Evolutionary conservation across 768 basidiomycete genomes (phyloP), one percentile per base, ranked within the genome.

Genomic region (Kondoa malvinella): DNA sequence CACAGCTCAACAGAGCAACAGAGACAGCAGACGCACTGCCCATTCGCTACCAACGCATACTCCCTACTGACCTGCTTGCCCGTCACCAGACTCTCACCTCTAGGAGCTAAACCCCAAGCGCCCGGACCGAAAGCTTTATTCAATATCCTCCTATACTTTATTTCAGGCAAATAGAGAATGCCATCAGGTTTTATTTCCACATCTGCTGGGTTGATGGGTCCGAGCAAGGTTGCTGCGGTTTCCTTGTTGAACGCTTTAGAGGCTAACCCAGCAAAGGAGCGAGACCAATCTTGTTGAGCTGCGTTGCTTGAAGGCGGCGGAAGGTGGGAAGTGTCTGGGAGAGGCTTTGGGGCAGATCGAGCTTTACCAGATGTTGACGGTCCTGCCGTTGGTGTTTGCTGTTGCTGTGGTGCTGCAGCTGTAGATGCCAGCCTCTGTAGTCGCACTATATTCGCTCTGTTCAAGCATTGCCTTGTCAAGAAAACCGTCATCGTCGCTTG

Each of bases 151-250:
- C 94, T 83, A 74, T 96, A 97, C 76, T 95, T 94, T 74, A 96
- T 97, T 78, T 96, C 94, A 25, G 94, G 94, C 4, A 97, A 84
- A 78, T 96, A 97, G 14, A 95, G 78, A 56, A 97, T 81, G 2
- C 94, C 94, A 72, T 96, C 94, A 66, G 94, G 94, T 75, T 96
- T 96, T 34, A 94, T 86, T 78, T 97, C 92, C 34, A 97, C 82
- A 77, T 96, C 90, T 66, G 80, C 67, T 3, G 86, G 82, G 57
- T 88, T 83, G 2, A 96, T 72, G 16, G 89, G 86, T 3, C 86
- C 83, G 73, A 89, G 80, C 26, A 96, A 78, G 1, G 86, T 76
- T 1, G 89, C 83, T 0, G 87, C 81, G 69, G 83, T 80, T 64
- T 92, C 88, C 73, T 82, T 84, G 1, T 85, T 73, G 77, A 95